These are phyloP conservation scores for Phaseolus lunatus DNA, from an alignment of 306 rosid genomes.

Conservation along the genomic window DNA sequence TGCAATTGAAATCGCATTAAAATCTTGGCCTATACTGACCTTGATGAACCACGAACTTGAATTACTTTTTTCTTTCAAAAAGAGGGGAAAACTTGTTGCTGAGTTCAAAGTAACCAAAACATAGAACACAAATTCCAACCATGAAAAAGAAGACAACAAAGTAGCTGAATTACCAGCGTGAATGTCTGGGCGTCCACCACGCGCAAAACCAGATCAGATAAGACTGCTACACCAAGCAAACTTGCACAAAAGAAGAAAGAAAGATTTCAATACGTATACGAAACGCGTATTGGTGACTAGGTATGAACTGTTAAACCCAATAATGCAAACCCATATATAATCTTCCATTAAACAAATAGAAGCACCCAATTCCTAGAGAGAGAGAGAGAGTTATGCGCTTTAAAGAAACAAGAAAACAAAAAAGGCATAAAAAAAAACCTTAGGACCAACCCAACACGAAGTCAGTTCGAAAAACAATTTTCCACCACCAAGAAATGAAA, in stretches of 20 bases:
- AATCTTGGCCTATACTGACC: neutral
- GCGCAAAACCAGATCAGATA: constrained; percentile 64
- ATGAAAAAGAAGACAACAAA: constrained; percentile 38
- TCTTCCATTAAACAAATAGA: constrained; percentile 42
- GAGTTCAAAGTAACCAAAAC: constrained; percentile 50
- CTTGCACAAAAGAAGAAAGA: constrained; percentile 37
- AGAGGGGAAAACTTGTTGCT: constrained; percentile 25
- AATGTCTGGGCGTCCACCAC: constrained; percentile 56
- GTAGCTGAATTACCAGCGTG: constrained; percentile 59
- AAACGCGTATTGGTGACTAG: constrained; percentile 84
- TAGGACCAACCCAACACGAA: constrained; percentile 31
- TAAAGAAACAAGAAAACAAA: constrained; percentile 31
- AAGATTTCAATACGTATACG: constrained; percentile 55
- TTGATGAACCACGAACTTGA: constrained; percentile 35
- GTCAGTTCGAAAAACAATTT: constrained; percentile 57
- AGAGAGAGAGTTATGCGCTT: constrained; percentile 30
- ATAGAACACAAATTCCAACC: constrained; percentile 56
- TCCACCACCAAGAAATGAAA: constrained; percentile 53
- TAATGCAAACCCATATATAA: constrained; percentile 62
- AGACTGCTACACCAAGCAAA: constrained; percentile 61
- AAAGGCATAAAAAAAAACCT: constrained; percentile 23
- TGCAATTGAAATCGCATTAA: neutral
- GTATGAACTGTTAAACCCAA: constrained; percentile 79
- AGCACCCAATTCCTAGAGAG: constrained; percentile 40
- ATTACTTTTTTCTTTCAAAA: neutral